These are phyloP conservation scores for Trichoderma sp. DNA, from an alignment of 2,329 filamentous ascomycete species.

Conservation along the genomic window DNA sequence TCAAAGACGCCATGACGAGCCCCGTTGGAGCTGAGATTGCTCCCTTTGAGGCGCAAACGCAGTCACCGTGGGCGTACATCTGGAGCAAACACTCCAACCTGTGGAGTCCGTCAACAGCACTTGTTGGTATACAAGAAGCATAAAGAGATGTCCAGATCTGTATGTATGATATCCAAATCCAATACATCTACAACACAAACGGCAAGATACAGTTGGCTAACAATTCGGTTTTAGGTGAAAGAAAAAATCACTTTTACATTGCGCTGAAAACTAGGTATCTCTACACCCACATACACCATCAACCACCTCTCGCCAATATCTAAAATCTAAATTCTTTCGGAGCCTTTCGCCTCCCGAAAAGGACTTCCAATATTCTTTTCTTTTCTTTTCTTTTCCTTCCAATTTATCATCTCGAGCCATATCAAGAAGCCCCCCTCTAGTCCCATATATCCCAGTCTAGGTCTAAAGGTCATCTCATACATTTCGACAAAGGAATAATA, in stretches of 20 bases:
- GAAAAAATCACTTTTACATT: slow-evolving; percentile 13
- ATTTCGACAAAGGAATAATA: neutral
- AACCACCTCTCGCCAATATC: neutral
- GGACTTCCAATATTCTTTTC: neutral
- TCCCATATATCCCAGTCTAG: slow-evolving; percentile 22
- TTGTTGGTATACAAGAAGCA: neutral
- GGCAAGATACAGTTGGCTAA: neutral
- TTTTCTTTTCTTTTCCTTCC: slow-evolving; percentile 1
- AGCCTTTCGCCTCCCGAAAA: neutral
- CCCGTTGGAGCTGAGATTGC: slow-evolving; percentile 32
- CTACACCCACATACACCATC: neutral
- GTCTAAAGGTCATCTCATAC: slow-evolving; percentile 25
- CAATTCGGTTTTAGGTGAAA: neutral
- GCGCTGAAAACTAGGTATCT: slow-evolving; percentile 21
- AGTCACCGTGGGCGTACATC: slow-evolving; percentile 27
- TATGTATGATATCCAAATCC: no score
- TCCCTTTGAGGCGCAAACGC: slow-evolving; percentile 31
- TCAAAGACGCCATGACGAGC: slow-evolving; percentile 45
- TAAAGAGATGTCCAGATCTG: neutral
- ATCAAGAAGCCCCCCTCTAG: slow-evolving; percentile 18
- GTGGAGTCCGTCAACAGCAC: neutral
- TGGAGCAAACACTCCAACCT: slow-evolving; percentile 32
- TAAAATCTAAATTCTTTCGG: neutral
- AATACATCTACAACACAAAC: neutral
- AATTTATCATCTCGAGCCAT: neutral